phyloP scores from a whole-genome alignment of 345 rosid genomes.

The Syzygium aromaticum region DNA sequence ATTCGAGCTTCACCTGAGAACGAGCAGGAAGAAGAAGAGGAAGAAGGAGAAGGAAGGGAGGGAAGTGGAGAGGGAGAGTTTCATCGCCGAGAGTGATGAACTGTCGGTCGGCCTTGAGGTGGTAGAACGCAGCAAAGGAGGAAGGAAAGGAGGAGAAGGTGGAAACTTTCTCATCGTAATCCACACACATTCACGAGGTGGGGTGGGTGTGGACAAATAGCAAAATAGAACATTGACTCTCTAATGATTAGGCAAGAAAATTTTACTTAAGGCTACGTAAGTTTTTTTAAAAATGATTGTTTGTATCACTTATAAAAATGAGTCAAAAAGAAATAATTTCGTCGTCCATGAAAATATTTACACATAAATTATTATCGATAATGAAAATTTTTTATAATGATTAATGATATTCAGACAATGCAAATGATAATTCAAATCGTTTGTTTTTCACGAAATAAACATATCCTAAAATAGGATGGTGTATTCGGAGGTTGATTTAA shows the following conservation, averaged over 20 bases:
- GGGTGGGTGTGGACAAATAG: no score
- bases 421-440: no score
- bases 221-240: no score
- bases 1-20: background rate
- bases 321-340: no score
- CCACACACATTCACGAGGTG: rapidly evolving
- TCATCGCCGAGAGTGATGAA: background rate
- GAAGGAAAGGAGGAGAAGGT: background rate
- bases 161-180: background rate
- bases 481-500: no score
- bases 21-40: background rate
- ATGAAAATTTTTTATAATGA: no score
- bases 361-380: no score
- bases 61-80: background rate
- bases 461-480: background rate
- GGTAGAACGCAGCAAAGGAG: background rate
- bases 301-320: no score
- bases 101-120: background rate
- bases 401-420: no score
- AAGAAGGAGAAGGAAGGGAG: slow-evolving; percentile 5
- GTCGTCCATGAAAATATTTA: no score
- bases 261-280: background rate
- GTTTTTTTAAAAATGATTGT: no score
- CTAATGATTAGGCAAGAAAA: background rate
- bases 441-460: no score